Base-by-base conservation (phyloP, 495 filamentous ascomycete genomes). In the Aspergillus sclerotioniger region DNA sequence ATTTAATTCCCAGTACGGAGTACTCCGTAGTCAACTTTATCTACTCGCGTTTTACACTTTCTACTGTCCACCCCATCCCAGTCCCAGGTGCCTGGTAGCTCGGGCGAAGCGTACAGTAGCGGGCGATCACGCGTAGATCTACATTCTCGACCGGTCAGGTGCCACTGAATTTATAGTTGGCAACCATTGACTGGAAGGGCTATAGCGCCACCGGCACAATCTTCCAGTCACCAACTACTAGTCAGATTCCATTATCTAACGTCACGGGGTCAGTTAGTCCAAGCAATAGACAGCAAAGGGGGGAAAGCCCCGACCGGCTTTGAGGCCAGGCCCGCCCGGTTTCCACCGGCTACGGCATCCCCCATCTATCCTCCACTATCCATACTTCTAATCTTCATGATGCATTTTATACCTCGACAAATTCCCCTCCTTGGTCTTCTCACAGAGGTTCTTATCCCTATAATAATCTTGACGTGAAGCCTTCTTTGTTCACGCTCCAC, bases 341-440 rank as follows among this genome's bases (percentile, higher is more conserved):
- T 60, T 62, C 63, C 57, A 62, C 63, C 63, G 63, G 63, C 56
- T 57, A 51, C 48, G 25, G 19, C 13, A 47, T 20, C 10, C 45
- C 44, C 45, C 21, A n/a, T 47, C 45, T 17, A 15, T 9, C 46
- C 21, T 31, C 12, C n/a, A 37, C 9, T 57, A 51, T 32, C 20
- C 33, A 25, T 52, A 7, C 50, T 52, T 52, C 44, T 5, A 25
- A 5, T 5, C 25, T 5, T 25, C 32, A 37, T 37, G 13, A 37
- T 37, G 33, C 33, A 6, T 49, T 12, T 49, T 25, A 25, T 25
- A 25, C 45, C 21, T 48, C 45, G 7, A 16, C 9, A 25, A 21
- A 21, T 21, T n/a, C 21, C 25, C 29, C 46, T 49, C 21, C 12
- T 49, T 8, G 10, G 13, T 15, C 21, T 20, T 49, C 46, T 15